Conservation (phyloP, 352 stramenopile species). For the Globisporangium viniferum region DNA sequence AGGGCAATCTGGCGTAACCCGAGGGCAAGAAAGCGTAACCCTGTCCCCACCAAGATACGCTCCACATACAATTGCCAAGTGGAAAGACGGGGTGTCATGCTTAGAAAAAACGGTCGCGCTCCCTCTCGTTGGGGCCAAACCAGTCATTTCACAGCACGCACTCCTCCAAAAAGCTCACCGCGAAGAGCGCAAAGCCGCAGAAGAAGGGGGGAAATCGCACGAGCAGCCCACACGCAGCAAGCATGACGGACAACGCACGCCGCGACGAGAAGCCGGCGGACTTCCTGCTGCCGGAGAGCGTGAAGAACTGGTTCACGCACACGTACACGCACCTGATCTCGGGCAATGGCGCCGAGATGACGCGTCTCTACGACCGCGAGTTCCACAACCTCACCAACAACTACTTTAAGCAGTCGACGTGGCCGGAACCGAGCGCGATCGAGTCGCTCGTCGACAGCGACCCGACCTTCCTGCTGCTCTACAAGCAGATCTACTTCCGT, state of each 20-base stretch:
- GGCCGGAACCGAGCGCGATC: constrained; percentile 89
- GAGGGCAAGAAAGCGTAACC: neutral
- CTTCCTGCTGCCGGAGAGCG: constrained; percentile 83
- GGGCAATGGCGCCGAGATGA: constrained; percentile 81
- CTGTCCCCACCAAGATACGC: neutral
- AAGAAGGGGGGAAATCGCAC: constrained; percentile 12
- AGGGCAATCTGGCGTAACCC: neutral
- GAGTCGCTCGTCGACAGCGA: constrained; percentile 84
- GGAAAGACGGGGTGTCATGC: constrained; percentile 22
- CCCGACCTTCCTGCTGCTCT: constrained; percentile 93
- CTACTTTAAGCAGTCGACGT: constrained; percentile 95
- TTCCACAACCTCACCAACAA: constrained; percentile 87
- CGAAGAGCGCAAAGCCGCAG: constrained; percentile 10
- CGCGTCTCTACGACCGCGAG: constrained; percentile 85
- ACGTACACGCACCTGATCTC: constrained; percentile 85
- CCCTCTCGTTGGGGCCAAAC: constrained; percentile 23
- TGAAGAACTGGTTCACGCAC: constrained; percentile 88
- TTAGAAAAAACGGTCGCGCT: constrained; percentile 21
- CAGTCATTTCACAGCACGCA: constrained; percentile 39
- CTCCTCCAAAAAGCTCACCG: neutral
- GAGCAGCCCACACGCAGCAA: constrained; percentile 2
- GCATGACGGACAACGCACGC: constrained; percentile 41
- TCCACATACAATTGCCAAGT: constrained; percentile 26
- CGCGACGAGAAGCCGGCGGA: constrained; percentile 85
- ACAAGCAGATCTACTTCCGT: constrained; percentile 96